phyloP scores from a whole-genome alignment of 768 basidiomycete genomes.

The Trametes cubensis region DNA sequence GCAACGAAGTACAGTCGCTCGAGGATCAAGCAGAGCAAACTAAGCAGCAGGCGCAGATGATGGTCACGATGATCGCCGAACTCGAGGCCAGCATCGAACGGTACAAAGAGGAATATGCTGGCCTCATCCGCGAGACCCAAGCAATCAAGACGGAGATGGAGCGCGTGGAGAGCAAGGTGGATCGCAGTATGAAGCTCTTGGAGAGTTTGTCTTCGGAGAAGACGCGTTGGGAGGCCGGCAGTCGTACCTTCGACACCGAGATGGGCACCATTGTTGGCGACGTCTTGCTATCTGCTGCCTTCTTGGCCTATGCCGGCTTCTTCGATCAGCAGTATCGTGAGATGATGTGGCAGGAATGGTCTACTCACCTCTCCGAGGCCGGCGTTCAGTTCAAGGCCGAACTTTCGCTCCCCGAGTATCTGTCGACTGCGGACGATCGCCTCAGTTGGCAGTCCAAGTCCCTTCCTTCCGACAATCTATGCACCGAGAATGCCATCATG shows the following conservation, averaged over 20 bases:
- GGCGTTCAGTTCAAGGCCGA: conserved; percentile 91
- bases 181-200: conserved; percentile 93
- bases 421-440: conserved; percentile 96
- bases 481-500: conserved; percentile 99
- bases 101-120: conserved; percentile 97
- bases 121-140: conserved; percentile 95
- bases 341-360: conserved; percentile 96
- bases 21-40: conserved; percentile 94
- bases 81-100: conserved; percentile 88
- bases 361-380: conserved; percentile 83
- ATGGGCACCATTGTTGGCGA: conserved; percentile 99
- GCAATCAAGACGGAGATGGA: conserved; percentile 99
- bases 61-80: conserved; percentile 90
- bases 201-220: conserved; percentile 95
- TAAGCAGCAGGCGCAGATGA: conserved; percentile 88
- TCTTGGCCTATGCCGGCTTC: conserved; percentile 96
- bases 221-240: conserved; percentile 91
- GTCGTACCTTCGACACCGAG: conserved; percentile 93
- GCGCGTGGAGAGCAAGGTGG: conserved; percentile 94
- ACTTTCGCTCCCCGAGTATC: conserved; percentile 90
- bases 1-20: conserved; percentile 91
- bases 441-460: conserved; percentile 95
- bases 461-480: conserved; percentile 93
- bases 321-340: conserved; percentile 99
- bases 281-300: conserved; percentile 92